phyloP scores from a whole-genome alignment of 306 rosid genomes.

The Elaeagnus macrophylla region DNA sequence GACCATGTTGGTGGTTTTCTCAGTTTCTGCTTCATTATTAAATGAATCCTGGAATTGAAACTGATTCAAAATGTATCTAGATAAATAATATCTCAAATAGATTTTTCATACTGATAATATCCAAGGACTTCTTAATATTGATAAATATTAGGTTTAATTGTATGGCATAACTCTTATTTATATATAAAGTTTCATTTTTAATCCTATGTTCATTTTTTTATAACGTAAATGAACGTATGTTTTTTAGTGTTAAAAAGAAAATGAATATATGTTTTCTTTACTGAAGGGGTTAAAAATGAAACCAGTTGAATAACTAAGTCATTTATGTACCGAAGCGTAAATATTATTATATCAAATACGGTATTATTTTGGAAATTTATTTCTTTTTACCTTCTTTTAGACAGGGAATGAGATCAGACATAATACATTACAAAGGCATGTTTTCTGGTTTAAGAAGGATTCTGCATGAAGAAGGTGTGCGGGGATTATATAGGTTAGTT shows the following conservation, averaged over 20 bases:
- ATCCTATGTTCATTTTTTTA: too few species aligned
- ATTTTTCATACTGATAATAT: background rate
- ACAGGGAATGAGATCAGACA: constrained; percentile 90
- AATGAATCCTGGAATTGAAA: background rate
- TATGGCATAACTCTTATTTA: too few species aligned
- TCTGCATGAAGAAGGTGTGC: constrained; percentile 72
- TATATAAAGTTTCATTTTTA: too few species aligned
- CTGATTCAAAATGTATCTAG: too few species aligned
- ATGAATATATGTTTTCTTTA: too few species aligned
- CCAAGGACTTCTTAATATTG: background rate
- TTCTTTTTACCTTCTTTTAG: constrained; percentile 31
- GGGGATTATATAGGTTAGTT: constrained; percentile 83
- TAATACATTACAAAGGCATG: constrained; percentile 78
- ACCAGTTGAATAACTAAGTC: too few species aligned
- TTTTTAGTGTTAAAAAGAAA: too few species aligned
- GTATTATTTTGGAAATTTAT: constrained; percentile 4
- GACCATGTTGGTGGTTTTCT: background rate
- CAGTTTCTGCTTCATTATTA: background rate
- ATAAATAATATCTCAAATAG: background rate
- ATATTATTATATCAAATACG: too few species aligned
- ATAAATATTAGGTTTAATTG: background rate
- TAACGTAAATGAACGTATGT: too few species aligned
- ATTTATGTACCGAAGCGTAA: too few species aligned
- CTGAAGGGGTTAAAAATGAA: too few species aligned
- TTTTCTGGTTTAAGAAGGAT: constrained; percentile 82